Percentiles rank a stretch among this genome's conserved stretches.
Conservation (phyloP, 371 early-diverging fungal genomes). For the Lichtheimia corymbifera region DNA sequence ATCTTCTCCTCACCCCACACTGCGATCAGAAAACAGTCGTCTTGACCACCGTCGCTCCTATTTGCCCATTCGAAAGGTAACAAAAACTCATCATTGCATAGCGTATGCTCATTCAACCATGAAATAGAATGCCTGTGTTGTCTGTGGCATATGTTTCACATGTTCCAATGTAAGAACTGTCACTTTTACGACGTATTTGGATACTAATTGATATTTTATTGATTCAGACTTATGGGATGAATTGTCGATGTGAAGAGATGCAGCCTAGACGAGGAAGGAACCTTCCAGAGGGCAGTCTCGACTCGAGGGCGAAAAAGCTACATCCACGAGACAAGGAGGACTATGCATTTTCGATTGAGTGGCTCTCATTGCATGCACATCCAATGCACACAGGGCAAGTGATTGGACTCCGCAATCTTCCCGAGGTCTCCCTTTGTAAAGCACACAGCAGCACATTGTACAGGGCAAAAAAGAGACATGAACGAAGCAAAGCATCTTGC, state of each 20-base stretch:
- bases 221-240: conserved; percentile 37
- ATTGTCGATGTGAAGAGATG: conserved; percentile 43
- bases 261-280: conserved; percentile 54
- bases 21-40: conserved; percentile 5
- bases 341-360: conserved; percentile 43
- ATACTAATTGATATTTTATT: not conserved
- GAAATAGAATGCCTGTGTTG: conserved; percentile 50
- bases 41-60: conserved; percentile 3
- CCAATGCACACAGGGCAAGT: conserved; percentile 30
- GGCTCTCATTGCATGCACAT: conserved; percentile 45
- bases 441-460: conserved; percentile 52
- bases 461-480: conserved; percentile 48
- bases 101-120: not conserved
- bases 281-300: conserved; percentile 44
- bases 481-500: conserved; percentile 15
- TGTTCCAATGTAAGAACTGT: conserved; percentile 36
- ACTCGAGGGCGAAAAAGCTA: conserved; percentile 49
- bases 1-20: no score
- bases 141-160: conserved; percentile 51
- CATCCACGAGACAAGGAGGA: conserved; percentile 39
- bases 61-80: conserved; percentile 34
- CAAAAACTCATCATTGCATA: not conserved
- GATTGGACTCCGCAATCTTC: conserved; percentile 28
- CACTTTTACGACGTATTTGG: no score
- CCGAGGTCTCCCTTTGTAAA: conserved; percentile 52